These are phyloP conservation scores for Amanita pallidorosea DNA, from an alignment of 768 basidiomycete species.

Conservation along the genomic window DNA sequence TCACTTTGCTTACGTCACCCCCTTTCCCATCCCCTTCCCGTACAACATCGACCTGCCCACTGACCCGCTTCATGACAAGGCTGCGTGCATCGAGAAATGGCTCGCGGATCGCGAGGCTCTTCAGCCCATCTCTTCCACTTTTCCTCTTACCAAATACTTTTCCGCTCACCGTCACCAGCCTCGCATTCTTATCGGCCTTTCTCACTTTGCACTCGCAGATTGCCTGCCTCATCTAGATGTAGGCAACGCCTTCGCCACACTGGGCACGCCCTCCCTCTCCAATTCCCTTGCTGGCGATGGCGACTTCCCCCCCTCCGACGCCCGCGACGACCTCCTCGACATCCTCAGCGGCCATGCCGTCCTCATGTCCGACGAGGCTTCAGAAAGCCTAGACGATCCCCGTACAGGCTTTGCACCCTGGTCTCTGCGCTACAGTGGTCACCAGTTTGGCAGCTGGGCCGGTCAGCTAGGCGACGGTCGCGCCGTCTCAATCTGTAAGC, in stretches of 20 bases:
- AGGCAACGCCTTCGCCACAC: slow-evolving; percentile 64
- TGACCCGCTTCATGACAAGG: slow-evolving; percentile 43
- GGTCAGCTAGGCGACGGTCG: slow-evolving; percentile 95
- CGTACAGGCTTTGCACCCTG: slow-evolving; percentile 54
- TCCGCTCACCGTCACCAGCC: slow-evolving; percentile 39
- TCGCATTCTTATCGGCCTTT: slow-evolving; percentile 60
- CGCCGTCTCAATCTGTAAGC: slow-evolving; percentile 70
- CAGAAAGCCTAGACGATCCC: slow-evolving; percentile 4
- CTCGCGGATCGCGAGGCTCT: slow-evolving; percentile 54
- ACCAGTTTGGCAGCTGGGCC: slow-evolving; percentile 85
- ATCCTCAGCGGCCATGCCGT: slow-evolving; percentile 71
- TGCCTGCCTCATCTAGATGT: slow-evolving; percentile 80
- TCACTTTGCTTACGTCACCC: slow-evolving; percentile 78
- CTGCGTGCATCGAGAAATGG: slow-evolving; percentile 67
- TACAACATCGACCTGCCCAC: slow-evolving; percentile 55
- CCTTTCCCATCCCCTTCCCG: slow-evolving; percentile 77
- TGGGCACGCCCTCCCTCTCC: slow-evolving; percentile 51
- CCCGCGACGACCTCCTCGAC: slow-evolving; percentile 67
- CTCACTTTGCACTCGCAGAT: slow-evolving; percentile 57
- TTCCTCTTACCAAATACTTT: slow-evolving; percentile 37
- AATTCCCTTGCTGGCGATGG: slow-evolving; percentile 25
- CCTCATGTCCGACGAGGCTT: slow-evolving; percentile 36
- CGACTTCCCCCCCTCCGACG: slow-evolving; percentile 21
- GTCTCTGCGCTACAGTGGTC: slow-evolving; percentile 86
- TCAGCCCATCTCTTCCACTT: slow-evolving; percentile 14